These are phyloP conservation scores for Yamadazyma phyllophila DNA, from an alignment of 805 yeast species.

Conservation along the genomic window DNA sequence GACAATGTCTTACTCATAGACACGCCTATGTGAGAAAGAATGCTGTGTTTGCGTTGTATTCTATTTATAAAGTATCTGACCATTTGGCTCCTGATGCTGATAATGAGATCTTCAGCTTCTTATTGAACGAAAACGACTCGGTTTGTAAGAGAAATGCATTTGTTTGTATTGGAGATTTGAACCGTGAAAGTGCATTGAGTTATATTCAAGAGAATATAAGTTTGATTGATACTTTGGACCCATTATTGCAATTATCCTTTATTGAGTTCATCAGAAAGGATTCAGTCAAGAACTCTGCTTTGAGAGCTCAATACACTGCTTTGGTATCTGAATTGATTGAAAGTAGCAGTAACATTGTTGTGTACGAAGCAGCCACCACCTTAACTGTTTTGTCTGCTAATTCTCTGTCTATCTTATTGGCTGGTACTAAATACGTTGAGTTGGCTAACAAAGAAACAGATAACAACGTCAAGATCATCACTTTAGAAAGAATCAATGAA, in stretches of 20 bases:
- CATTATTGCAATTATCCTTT: slow-evolving; percentile 82
- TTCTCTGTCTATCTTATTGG: slow-evolving; percentile 66
- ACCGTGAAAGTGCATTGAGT: slow-evolving; percentile 79
- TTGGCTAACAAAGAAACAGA: slow-evolving; percentile 92
- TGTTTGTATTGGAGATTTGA: slow-evolving; percentile 76
- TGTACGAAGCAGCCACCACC: slow-evolving; percentile 89
- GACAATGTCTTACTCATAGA: slow-evolving; percentile 90
- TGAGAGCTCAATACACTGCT: slow-evolving; percentile 69
- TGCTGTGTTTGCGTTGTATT: slow-evolving; percentile 86
- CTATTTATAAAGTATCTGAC: slow-evolving; percentile 78
- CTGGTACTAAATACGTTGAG: slow-evolving; percentile 84
- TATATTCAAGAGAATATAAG: slow-evolving; percentile 72
- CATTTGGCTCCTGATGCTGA: slow-evolving; percentile 96
- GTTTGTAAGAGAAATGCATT: slow-evolving; percentile 96
- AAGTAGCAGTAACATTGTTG: slow-evolving; percentile 66
- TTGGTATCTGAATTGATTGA: slow-evolving; percentile 73
- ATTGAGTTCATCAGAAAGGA: slow-evolving; percentile 90
- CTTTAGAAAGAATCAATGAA: slow-evolving; percentile 79
- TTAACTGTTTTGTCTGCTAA: slow-evolving; percentile 60
- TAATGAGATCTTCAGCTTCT: slow-evolving; percentile 69
- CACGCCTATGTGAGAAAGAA: slow-evolving; percentile 98
- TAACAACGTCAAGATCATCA: slow-evolving; percentile 89
- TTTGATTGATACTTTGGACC: slow-evolving; percentile 65
- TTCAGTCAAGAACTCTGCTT: slow-evolving; percentile 58
- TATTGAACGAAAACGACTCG: slow-evolving; percentile 83